phyloP scores from a whole-genome alignment of 345 rosid genomes.

The Excoecaria agallocha region DNA sequence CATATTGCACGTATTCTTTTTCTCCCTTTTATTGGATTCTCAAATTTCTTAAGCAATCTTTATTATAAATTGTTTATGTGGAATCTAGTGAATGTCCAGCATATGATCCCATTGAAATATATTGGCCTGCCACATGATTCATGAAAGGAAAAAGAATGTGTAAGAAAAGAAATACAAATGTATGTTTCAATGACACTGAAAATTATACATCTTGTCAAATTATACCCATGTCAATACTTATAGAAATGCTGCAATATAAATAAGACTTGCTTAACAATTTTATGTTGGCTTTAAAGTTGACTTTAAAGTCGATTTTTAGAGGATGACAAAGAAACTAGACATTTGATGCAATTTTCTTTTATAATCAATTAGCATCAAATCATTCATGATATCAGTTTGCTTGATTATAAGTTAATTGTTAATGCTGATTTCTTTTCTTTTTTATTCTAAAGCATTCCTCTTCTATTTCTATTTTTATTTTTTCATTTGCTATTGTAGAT shows the following conservation, averaged over 20 bases:
- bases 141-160: background rate
- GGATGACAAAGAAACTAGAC: background rate
- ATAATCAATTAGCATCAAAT: background rate
- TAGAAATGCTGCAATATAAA: background rate
- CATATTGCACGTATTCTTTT: background rate
- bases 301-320: background rate
- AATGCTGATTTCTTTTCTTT: background rate
- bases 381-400: background rate
- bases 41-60: background rate
- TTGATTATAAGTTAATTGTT: background rate
- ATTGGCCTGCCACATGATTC: constrained; percentile 2
- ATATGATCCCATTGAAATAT: background rate
- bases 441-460: background rate
- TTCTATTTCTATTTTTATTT: background rate
- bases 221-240: background rate
- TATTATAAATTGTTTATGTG: background rate
- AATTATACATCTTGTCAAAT: background rate
- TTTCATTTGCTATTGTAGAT: background rate
- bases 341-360: background rate
- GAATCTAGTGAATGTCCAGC: background rate
- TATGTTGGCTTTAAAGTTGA: background rate
- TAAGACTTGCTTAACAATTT: background rate
- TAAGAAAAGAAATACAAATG: background rate
- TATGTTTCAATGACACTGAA: background rate
- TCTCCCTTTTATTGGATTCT: background rate